Evolutionary conservation across 257 asterid species (phyloP).

Genomic region (Solanum tacnaense): DNA sequence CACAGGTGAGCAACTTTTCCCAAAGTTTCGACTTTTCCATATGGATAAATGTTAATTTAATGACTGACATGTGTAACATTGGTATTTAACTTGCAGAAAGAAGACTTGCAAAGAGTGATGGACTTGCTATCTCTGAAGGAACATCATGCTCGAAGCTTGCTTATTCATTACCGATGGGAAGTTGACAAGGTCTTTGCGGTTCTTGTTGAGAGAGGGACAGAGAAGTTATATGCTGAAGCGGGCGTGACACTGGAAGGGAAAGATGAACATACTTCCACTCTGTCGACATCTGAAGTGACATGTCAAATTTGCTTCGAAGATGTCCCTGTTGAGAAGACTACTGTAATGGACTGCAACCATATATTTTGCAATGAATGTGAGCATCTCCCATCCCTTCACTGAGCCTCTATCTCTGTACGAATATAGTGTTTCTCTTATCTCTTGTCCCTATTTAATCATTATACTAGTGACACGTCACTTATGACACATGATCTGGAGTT

Average conservation of each 20-base stretch:
- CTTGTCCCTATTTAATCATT: not conserved
- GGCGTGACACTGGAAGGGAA: slow-evolving; percentile 24
- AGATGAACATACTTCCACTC: not conserved
- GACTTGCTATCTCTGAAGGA: slow-evolving; percentile 44
- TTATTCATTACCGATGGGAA: slow-evolving; percentile 52
- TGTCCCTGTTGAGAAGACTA: slow-evolving; percentile 13
- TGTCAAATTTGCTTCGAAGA: slow-evolving; percentile 48
- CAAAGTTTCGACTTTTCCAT: not conserved
- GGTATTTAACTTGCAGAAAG: slow-evolving; percentile 22
- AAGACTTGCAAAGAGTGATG: slow-evolving; percentile 43
- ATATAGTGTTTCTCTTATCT: not conserved
- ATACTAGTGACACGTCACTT: not conserved
- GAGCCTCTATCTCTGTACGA: not conserved
- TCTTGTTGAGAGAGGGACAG: slow-evolving; percentile 38
- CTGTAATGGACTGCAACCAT: slow-evolving; percentile 59
- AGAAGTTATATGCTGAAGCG: slow-evolving; percentile 25
- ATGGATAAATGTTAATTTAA: not conserved
- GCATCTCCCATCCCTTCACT: slow-evolving; percentile 1
- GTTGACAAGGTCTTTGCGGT: slow-evolving; percentile 19
- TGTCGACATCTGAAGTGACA: not conserved
- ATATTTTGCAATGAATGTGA: slow-evolving; percentile 55
- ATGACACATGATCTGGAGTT: not conserved
- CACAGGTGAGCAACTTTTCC: slow-evolving; percentile 33
- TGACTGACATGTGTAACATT: not conserved
- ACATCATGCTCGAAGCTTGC: slow-evolving; percentile 47